phyloP scores from a whole-genome alignment of 257 asterid genomes.

The Cordia subcordata region DNA sequence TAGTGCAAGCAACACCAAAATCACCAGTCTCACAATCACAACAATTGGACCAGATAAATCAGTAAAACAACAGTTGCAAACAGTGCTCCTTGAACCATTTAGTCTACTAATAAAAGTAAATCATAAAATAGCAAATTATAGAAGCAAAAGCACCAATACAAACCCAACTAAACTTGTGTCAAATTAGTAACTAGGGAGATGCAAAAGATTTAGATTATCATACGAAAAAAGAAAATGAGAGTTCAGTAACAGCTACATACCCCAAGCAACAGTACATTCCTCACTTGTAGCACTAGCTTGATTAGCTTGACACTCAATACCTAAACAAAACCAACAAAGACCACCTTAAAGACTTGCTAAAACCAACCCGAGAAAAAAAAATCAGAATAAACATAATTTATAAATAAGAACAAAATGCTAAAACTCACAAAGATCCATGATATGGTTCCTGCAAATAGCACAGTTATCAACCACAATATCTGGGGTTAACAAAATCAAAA shows the following conservation, averaged over 20 bases:
- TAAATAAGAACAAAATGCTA: neutral
- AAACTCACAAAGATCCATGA: conserved; percentile 94
- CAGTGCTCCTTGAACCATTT: neutral
- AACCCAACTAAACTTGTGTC: no score
- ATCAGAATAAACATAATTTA: neutral
- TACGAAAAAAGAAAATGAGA: neutral
- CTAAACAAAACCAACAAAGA: conserved; percentile 24
- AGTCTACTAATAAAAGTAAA: neutral
- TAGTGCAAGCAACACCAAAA: neutral
- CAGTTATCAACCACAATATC: conserved; percentile 96
- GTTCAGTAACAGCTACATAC: conserved; percentile 37
- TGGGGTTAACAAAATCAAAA: conserved; percentile 25
- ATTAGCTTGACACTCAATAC: conserved; percentile 98
- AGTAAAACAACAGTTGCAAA: neutral
- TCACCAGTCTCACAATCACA: no score
- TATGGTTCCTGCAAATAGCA: conserved; percentile 93
- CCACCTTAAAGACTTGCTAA: neutral
- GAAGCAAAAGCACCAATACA: no score
- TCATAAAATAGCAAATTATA: no score
- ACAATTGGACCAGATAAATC: neutral
- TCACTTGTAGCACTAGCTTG: conserved; percentile 98
- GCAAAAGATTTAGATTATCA: neutral
- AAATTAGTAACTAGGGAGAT: neutral
- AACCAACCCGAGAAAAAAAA: no score
- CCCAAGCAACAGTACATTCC: conserved; percentile 99